These are phyloP conservation scores for Salvia splendens DNA, from an alignment of 257 asterid species.

Conservation along the genomic window DNA sequence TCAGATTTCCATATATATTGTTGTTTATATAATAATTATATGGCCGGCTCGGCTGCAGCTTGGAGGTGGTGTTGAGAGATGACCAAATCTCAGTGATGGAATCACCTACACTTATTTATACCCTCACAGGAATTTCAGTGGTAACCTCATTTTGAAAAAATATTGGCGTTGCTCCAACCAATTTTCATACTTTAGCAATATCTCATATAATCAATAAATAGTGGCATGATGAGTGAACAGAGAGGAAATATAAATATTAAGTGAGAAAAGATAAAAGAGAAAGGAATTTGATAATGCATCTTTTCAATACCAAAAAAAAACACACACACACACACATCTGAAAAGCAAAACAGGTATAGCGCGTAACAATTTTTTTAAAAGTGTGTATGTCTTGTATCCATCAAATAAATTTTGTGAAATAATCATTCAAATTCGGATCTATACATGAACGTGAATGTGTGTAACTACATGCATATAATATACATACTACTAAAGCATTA, in stretches of 20 bases:
- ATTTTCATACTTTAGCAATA: no score
- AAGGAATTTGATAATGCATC: no score
- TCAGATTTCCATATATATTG: background rate
- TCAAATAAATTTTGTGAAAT: background rate
- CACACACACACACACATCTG: no score
- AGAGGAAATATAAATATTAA: no score
- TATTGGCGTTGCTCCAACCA: background rate
- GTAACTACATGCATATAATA: background rate
- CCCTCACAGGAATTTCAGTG: constrained; percentile 35
- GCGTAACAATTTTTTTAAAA: no score
- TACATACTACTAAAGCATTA: background rate
- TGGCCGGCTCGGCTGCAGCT: constrained; percentile 47
- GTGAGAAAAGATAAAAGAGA: no score
- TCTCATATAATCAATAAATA: no score
- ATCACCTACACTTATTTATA: background rate
- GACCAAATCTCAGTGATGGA: constrained; percentile 46
- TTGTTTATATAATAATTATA: background rate
- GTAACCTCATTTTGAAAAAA: constrained; percentile 33
- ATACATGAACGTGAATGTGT: background rate
- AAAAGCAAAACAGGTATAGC: no score
- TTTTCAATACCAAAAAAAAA: no score
- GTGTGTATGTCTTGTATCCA: no score
- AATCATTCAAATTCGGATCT: no score
- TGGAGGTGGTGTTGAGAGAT: constrained; percentile 10
- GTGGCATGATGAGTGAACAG: no score